These are phyloP conservation scores for Penicillium longicatenatum DNA, from an alignment of 495 filamentous ascomycete genomes.

Conservation along the genomic window DNA sequence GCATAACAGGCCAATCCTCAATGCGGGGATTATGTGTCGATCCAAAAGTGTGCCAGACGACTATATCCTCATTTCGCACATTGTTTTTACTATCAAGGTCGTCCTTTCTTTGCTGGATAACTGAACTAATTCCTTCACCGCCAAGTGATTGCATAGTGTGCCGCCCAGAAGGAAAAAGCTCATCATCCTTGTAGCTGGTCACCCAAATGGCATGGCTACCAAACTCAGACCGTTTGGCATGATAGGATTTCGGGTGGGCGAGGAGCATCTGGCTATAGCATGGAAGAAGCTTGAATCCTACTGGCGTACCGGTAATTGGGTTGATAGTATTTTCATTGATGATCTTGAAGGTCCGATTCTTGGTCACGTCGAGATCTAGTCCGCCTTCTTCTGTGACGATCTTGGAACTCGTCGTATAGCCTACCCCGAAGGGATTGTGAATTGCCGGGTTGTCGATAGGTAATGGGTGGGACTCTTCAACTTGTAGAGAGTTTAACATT, in stretches of 20 bases:
- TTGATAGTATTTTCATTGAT: slow-evolving; percentile 71
- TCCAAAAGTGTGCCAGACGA: slow-evolving; percentile 56
- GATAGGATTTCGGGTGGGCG: slow-evolving; percentile 65
- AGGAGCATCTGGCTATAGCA: slow-evolving; percentile 78
- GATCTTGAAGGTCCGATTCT: slow-evolving; percentile 78
- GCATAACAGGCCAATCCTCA: slow-evolving; percentile 70
- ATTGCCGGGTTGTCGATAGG: slow-evolving; percentile 51
- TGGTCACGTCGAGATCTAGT: slow-evolving; percentile 60
- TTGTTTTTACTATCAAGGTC: slow-evolving; percentile 12
- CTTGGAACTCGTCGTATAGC: slow-evolving; percentile 62
- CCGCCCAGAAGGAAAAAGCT: slow-evolving; percentile 75
- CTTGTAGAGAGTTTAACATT: slow-evolving; percentile 64
- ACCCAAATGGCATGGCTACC: slow-evolving; percentile 77
- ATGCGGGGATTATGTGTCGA: slow-evolving; percentile 58
- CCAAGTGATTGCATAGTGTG: slow-evolving; percentile 83
- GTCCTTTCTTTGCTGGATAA: slow-evolving; percentile 16
- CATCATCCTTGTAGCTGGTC: slow-evolving; percentile 71
- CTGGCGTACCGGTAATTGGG: slow-evolving; percentile 68
- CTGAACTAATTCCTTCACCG: slow-evolving; percentile 43
- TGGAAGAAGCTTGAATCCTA: slow-evolving; percentile 76
- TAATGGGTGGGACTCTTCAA: slow-evolving; percentile 70
- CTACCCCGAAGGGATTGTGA: slow-evolving; percentile 75
- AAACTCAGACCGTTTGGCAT: slow-evolving; percentile 77
- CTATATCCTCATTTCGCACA: slow-evolving; percentile 51
- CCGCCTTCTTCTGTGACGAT: slow-evolving; percentile 60